Evolutionary conservation across 768 basidiomycete genomes (phyloP), one percentile per base, ranked within the genome.

Genomic region (Lyophyllum shimeji): DNA sequence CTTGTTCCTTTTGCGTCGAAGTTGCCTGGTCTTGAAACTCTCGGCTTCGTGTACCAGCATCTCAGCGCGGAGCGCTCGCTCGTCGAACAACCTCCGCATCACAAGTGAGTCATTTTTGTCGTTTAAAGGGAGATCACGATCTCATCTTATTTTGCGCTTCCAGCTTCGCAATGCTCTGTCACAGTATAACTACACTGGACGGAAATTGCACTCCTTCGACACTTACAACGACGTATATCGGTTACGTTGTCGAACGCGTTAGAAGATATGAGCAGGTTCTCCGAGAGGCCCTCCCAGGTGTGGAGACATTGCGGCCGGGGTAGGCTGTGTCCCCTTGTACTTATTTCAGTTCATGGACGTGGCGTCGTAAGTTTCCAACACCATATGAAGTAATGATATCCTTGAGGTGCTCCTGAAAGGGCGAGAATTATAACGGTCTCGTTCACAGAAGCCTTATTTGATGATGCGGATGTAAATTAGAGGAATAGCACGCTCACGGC

Each of bases 1-100:
- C 13, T 27, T 60, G 6, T 42, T 47, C 4, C 39, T 58, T 3
- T 15, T 61, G 44, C 60, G 5, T 24, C 47, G 17, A 45, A 56
- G 7, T 45, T 55, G 23, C 57, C 57, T 20, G 49, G 46, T 18
- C 47, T 61, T 6, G 47, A 56, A 4, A 44, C 4, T 3, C 31
- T 61, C 6, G 4, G 5, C 40, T 17, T 58, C 6, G 51, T 49
- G 29, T 60, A 57, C 21, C 24, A 55, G 12, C 25, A 33, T 7
- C 37, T 60, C 25, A 37, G 33, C 29, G 37, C 44, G 4, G 42
- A n/a, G 34, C 34, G 6, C 12, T 6, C 34, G 12, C 15, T 17
- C 34, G 9, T 3, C 3, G 12, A 12, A 37, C 15, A 17, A 12
- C 34, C 3, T 17, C 34, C 3, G 34, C 3, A 13, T 17, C 3